A percentile compares a stretch with the other conserved stretches of the same genome.
These are phyloP conservation scores for Pyrenochaeta sp. DNA, from an alignment of 2,329 filamentous ascomycete species.

Conservation along the genomic window DNA sequence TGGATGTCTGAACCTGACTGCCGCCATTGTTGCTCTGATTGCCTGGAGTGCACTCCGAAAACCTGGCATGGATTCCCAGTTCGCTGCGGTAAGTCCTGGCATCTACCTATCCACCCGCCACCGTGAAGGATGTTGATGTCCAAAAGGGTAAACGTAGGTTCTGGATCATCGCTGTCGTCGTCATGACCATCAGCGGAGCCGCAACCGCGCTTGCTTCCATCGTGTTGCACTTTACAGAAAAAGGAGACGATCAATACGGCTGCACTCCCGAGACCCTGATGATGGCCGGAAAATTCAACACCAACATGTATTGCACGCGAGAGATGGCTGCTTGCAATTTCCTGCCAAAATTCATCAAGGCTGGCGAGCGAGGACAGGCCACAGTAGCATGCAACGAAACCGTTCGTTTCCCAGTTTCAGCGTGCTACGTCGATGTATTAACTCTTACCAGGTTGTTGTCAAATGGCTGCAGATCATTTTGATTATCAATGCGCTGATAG, in stretches of 20 bases:
- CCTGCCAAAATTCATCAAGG: conserved; percentile 18
- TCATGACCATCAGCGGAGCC: conserved; percentile 24
- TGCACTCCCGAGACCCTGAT: conserved; percentile 30
- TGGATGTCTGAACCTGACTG: conserved; percentile 32
- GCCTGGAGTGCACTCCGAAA: conserved; percentile 33
- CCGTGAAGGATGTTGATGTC: no score
- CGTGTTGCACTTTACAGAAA: conserved; percentile 34
- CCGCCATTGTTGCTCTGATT: conserved; percentile 31
- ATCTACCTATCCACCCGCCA: not conserved
- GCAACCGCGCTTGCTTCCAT: conserved; percentile 29
- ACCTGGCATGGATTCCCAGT: conserved; percentile 32
- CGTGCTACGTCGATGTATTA: conserved; percentile 2
- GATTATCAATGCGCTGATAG: conserved; percentile 21
- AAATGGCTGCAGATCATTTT: conserved; percentile 41
- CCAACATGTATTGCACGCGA: conserved; percentile 36
- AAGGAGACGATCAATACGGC: conserved; percentile 31
- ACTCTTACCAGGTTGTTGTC: conserved; percentile 18
- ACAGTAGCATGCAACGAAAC: conserved; percentile 33
- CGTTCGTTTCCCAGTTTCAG: conserved; percentile 20
- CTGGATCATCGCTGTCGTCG: conserved; percentile 29
- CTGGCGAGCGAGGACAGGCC: conserved; percentile 16
- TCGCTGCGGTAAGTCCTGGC: conserved; percentile 25
- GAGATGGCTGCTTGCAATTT: conserved; percentile 39
- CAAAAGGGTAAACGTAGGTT: conserved; percentile 39
- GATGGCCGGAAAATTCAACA: conserved; percentile 29